These are phyloP conservation scores for Cynanchum wilfordii DNA, from an alignment of 257 asterid species.

Conservation along the genomic window DNA sequence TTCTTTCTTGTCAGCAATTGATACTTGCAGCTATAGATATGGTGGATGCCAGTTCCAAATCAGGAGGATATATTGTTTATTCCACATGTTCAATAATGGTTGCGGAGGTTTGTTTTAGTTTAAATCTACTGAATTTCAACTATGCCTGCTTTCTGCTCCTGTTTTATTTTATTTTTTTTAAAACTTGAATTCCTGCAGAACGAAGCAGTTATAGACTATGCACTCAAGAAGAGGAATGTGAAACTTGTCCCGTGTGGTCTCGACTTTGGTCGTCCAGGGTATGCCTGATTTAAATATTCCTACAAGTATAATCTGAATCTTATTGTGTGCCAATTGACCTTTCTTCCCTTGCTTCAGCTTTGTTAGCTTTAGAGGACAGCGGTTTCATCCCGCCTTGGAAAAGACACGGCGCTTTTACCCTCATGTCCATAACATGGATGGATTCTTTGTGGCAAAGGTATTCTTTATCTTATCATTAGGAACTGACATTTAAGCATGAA, in stretches of 20 bases:
- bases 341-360: conserved; percentile 40
- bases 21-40: conserved; percentile 93
- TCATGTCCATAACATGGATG: conserved; percentile 95
- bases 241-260: conserved; percentile 94
- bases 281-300: conserved; percentile 14
- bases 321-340: conserved; percentile 7
- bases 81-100: conserved; percentile 97
- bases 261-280: conserved; percentile 96
- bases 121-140: conserved; percentile 8
- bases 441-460: conserved; percentile 97
- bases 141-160: conserved; percentile 1
- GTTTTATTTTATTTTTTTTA: conserved; percentile 13
- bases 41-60: conserved; percentile 93
- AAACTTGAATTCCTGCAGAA: conserved; percentile 54
- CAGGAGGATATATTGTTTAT: conserved; percentile 91
- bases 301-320: background rate
- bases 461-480: background rate
- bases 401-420: conserved; percentile 91
- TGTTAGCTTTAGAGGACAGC: conserved; percentile 65
- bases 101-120: conserved; percentile 62
- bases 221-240: conserved; percentile 88
- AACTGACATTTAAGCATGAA: background rate
- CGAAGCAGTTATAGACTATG: conserved; percentile 94
- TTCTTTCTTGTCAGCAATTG: conserved; percentile 52
- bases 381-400: conserved; percentile 62